Percentiles rank a stretch among this genome's conserved stretches.
phyloP scores from a whole-genome alignment of 2,329 filamentous ascomycete genomes.

The Samsoniella hepiali region DNA sequence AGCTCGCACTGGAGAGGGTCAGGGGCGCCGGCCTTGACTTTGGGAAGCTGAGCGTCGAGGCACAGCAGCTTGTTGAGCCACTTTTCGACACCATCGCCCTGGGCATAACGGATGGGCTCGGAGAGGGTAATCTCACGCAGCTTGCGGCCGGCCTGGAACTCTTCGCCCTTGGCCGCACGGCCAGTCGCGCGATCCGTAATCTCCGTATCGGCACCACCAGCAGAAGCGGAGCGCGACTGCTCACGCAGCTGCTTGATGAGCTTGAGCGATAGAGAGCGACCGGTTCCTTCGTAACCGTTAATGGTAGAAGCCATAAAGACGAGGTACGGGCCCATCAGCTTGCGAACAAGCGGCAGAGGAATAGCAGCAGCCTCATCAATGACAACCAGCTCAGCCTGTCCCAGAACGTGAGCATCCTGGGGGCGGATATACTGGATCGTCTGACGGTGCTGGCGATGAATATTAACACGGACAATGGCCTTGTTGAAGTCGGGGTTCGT shows the following conservation, averaged over 20 bases:
- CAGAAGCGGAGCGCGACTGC: slow-evolving; percentile 69
- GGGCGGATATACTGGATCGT: slow-evolving; percentile 98
- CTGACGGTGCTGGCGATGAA: slow-evolving; percentile 90
- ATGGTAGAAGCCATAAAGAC: slow-evolving; percentile 99
- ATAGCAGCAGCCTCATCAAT: slow-evolving; percentile 98
- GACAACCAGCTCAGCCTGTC: slow-evolving; percentile 90
- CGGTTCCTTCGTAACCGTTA: slow-evolving; percentile 97
- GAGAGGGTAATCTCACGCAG: slow-evolving; percentile 88
- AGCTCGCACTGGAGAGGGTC: slow-evolving; percentile 90
- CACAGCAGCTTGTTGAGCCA: slow-evolving; percentile 95
- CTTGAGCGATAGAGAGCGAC: slow-evolving; percentile 89
- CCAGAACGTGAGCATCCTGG: slow-evolving; percentile 90
- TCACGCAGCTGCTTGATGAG: slow-evolving; percentile 95
- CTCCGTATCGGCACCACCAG: slow-evolving; percentile 57
- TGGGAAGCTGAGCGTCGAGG: slow-evolving; percentile 85
- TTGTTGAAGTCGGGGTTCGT: slow-evolving; percentile 99
- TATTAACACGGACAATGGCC: slow-evolving; percentile 93
- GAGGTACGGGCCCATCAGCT: slow-evolving; percentile 93
- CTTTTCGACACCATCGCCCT: slow-evolving; percentile 87
- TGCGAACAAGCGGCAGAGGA: slow-evolving; percentile 84
- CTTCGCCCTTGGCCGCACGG: slow-evolving; percentile 62
- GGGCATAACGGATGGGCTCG: slow-evolving; percentile 91
- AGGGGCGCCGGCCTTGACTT: slow-evolving; percentile 76
- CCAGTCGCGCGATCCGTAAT: slow-evolving; percentile 78
- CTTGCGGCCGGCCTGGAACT: slow-evolving; percentile 67